A percentile compares a stretch with the other conserved stretches of the same genome.
phyloP scores from a whole-genome alignment of 495 filamentous ascomycete species.

The Cairneyella variabilis region DNA sequence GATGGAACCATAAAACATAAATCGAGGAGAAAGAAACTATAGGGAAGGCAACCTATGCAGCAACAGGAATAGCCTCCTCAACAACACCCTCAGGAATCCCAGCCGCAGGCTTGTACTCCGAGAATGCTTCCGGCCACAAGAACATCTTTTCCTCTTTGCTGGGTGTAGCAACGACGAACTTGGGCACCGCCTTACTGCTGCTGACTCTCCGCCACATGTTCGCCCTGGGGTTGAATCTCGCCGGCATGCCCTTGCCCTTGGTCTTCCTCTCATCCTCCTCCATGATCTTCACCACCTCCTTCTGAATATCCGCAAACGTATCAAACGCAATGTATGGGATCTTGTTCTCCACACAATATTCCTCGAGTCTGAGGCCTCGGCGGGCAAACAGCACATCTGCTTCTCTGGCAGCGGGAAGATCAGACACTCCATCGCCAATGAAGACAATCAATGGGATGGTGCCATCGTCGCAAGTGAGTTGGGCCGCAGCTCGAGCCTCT shows the following conservation, averaged over 20 bases:
- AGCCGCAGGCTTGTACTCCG: slow-evolving; percentile 31
- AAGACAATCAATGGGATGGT: slow-evolving; percentile 70
- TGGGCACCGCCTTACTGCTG: slow-evolving; percentile 49
- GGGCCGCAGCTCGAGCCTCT: slow-evolving; percentile 53
- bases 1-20: too few relatives aligned
- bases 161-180: slow-evolving; percentile 52
- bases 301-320: slow-evolving; percentile 65
- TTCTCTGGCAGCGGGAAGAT: slow-evolving; percentile 67
- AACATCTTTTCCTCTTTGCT: slow-evolving; percentile 61
- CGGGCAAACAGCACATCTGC: slow-evolving; percentile 76
- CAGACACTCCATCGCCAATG: slow-evolving; percentile 75
- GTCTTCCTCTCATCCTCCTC: slow-evolving; percentile 63
- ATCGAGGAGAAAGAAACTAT: too few relatives aligned
- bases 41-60: neutral
- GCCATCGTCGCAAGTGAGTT: slow-evolving; percentile 50
- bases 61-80: neutral
- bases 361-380: slow-evolving; percentile 62
- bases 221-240: slow-evolving; percentile 64
- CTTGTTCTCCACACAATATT: slow-evolving; percentile 63
- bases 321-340: slow-evolving; percentile 64
- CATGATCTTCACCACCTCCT: slow-evolving; percentile 55
- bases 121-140: slow-evolving; percentile 61
- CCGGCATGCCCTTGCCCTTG: slow-evolving; percentile 56
- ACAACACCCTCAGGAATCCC: slow-evolving; percentile 20
- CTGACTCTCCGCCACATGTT: slow-evolving; percentile 67